These are phyloP conservation scores for Chimonanthus salicifolius DNA, from an alignment of 164 flowering plant species.

Conservation along the genomic window DNA sequence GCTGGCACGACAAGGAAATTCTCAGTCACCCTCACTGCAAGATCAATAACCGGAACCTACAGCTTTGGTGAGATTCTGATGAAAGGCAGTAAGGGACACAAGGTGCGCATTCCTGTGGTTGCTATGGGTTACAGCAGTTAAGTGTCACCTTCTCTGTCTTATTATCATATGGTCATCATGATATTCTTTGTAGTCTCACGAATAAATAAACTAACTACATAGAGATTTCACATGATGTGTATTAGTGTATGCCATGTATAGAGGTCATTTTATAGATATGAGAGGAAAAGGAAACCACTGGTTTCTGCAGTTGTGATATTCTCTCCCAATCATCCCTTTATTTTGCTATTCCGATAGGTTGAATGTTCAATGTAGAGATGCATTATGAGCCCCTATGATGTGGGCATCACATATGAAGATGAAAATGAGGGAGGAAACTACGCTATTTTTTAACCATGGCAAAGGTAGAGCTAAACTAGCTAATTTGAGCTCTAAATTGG, in stretches of 20 bases:
- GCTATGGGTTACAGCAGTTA: constrained; percentile 80
- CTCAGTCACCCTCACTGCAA: constrained; percentile 59
- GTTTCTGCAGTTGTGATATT: background rate
- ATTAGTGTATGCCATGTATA: constrained; percentile 4
- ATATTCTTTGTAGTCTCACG: constrained; percentile 62
- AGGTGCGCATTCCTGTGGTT: constrained; percentile 85
- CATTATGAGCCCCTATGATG: too few relatives aligned
- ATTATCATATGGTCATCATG: constrained; percentile 9
- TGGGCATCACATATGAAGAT: too few relatives aligned
- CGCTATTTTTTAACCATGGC: too few relatives aligned
- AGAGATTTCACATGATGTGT: background rate
- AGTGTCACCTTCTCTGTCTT: background rate
- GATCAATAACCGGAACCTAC: constrained; percentile 70
- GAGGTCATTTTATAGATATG: background rate
- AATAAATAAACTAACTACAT: constrained; percentile 27
- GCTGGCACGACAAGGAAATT: constrained; percentile 65
- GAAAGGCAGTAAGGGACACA: constrained; percentile 95
- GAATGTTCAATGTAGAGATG: background rate
- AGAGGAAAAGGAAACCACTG: constrained; percentile 2
- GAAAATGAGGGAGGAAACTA: too few relatives aligned
- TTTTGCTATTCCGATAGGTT: background rate
- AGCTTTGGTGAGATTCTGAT: constrained; percentile 78
- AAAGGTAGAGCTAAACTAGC: too few relatives aligned
- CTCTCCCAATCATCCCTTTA: background rate
- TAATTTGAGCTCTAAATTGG: too few relatives aligned